These are phyloP conservation scores for Pittosporum tobira DNA, from an alignment of 129 eudicot genomes.

Conservation along the genomic window DNA sequence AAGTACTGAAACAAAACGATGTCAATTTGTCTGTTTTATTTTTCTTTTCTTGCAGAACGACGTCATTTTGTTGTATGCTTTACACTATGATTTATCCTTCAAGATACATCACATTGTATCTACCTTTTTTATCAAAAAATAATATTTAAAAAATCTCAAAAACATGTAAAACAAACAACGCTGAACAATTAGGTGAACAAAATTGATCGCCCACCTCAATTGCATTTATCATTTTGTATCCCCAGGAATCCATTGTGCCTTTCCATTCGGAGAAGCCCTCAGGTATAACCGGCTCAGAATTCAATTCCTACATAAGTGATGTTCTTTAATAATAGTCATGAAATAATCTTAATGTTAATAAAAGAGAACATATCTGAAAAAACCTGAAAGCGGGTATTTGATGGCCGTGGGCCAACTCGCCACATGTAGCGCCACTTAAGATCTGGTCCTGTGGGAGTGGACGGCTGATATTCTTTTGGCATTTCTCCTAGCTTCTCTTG, in stretches of 20 bases:
- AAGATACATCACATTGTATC: too few species aligned
- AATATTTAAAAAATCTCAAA: too few species aligned
- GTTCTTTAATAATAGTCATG: slow-evolving; percentile 5
- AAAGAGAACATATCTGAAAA: not conserved
- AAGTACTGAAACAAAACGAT: too few species aligned
- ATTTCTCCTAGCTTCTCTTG: slow-evolving; percentile 55
- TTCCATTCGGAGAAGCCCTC: slow-evolving; percentile 93
- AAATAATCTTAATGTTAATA: not conserved
- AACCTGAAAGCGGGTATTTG: slow-evolving; percentile 79
- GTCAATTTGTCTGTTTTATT: too few species aligned
- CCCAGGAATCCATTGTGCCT: slow-evolving; percentile 93
- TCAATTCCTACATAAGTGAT: slow-evolving; percentile 52
- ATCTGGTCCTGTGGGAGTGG: slow-evolving; percentile 76
- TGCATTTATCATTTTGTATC: slow-evolving; percentile 84
- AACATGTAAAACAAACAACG: slow-evolving; percentile 1
- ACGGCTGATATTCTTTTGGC: slow-evolving; percentile 62
- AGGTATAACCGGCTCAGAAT: slow-evolving; percentile 91
- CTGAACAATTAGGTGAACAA: slow-evolving; percentile 3
- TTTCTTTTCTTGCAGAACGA: too few species aligned
- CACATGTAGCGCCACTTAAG: slow-evolving; percentile 99
- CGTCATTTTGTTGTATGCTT: too few species aligned
- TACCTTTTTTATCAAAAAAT: too few species aligned
- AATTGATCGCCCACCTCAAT: slow-evolving; percentile 43
- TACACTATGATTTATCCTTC: too few species aligned
- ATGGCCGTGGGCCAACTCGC: slow-evolving; percentile 94